phyloP scores from a whole-genome alignment of 2,329 filamentous ascomycete genomes.

The Ophiocordyceps sinensis region DNA sequence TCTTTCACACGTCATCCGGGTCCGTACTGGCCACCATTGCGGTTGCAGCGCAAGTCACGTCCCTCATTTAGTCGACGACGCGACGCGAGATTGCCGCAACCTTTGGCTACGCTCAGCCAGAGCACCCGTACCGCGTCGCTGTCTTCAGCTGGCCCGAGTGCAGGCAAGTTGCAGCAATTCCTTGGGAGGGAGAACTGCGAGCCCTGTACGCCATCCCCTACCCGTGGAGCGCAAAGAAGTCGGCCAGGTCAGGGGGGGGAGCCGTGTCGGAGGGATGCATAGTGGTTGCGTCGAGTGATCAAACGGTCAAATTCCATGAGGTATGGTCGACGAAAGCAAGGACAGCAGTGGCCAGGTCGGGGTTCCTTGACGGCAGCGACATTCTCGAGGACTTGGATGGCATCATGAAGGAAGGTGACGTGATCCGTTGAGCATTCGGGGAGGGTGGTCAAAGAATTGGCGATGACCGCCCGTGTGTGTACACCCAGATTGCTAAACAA shows the following conservation, averaged over 20 bases:
- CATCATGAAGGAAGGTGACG: constrained; percentile 57
- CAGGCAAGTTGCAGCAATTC: constrained; percentile 68
- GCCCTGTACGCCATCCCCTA: constrained; percentile 84
- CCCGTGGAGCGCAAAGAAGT: constrained; percentile 33
- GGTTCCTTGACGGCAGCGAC: constrained; percentile 65
- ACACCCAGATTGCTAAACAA: too few species aligned
- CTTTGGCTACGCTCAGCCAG: constrained; percentile 84
- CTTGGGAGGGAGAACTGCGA: constrained; percentile 65
- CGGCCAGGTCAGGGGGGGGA: constrained; percentile 9
- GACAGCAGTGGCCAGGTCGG: constrained; percentile 33
- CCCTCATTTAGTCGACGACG: constrained; percentile 77
- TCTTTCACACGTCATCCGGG: constrained; percentile 78
- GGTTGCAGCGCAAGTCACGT: constrained; percentile 85
- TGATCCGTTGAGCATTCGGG: constrained; percentile 44
- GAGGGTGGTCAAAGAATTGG: background rate
- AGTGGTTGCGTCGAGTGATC: constrained; percentile 82
- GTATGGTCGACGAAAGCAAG: constrained; percentile 62
- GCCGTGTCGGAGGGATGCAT: constrained; percentile 44
- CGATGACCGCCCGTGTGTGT: background rate
- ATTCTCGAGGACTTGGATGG: constrained; percentile 74
- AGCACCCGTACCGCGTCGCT: constrained; percentile 78
- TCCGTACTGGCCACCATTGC: constrained; percentile 79
- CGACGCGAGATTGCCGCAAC: constrained; percentile 82
- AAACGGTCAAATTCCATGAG: constrained; percentile 90
- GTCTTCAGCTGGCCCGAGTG: constrained; percentile 94